A percentile compares a stretch with the other conserved stretches of the same genome.
Evolutionary conservation across 129 eudicot genomes (phyloP).

Genomic region (Artemisia annua): DNA sequence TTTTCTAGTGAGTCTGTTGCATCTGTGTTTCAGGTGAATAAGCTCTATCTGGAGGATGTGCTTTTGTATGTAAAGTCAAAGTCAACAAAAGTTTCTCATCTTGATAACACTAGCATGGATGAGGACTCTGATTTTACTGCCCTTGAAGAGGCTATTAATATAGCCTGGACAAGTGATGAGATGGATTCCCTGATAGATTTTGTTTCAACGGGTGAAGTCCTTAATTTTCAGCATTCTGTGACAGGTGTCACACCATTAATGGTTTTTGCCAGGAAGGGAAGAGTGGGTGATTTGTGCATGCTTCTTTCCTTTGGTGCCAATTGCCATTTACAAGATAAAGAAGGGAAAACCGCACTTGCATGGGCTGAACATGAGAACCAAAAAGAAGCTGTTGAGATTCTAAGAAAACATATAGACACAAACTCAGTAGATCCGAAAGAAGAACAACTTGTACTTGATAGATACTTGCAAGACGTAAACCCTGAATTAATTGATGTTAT

Average conservation of each 20-base stretch:
- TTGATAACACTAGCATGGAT: constrained; percentile 22
- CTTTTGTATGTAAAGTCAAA: constrained; percentile 57
- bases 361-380: constrained; percentile 79
- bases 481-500: constrained; percentile 73
- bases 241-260: constrained; percentile 88
- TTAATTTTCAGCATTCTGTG: constrained; percentile 68
- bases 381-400: constrained; percentile 60
- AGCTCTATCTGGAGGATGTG: constrained; percentile 75
- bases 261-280: constrained; percentile 86
- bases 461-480: constrained; percentile 55
- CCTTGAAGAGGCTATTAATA: constrained; percentile 79
- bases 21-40: constrained; percentile 59
- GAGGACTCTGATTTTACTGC: constrained; percentile 46
- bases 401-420: constrained; percentile 50
- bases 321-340: constrained; percentile 54
- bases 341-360: constrained; percentile 72
- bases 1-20: background rate
- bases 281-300: constrained; percentile 75
- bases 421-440: constrained; percentile 40
- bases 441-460: constrained; percentile 63
- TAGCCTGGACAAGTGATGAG: constrained; percentile 72
- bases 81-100: constrained; percentile 47
- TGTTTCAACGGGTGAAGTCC: constrained; percentile 56
- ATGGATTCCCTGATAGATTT: constrained; percentile 66
- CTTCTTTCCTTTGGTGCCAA: constrained; percentile 89